These are phyloP conservation scores for Saccharomycopsis schoenii DNA, from an alignment of 805 yeast genomes.

Conservation along the genomic window DNA sequence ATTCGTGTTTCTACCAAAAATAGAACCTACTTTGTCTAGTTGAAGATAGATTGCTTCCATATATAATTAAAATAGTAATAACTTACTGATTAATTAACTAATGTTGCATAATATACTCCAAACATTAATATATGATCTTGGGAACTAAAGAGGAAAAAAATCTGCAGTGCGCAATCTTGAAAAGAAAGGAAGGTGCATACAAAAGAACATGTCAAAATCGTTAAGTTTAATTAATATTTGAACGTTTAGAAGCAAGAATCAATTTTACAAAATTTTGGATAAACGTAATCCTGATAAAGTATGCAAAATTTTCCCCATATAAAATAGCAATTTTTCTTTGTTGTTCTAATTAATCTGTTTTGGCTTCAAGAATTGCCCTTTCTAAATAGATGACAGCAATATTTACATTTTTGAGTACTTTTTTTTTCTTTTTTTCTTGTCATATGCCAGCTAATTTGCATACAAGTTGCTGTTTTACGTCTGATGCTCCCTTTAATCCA, in stretches of 20 bases:
- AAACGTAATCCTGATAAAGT: background rate
- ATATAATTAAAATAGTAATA: too few species aligned
- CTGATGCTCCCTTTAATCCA: background rate
- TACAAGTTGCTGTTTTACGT: background rate
- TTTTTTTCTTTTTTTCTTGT: background rate
- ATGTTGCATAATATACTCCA: background rate
- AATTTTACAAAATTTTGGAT: too few species aligned
- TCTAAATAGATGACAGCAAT: background rate
- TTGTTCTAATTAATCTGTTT: background rate
- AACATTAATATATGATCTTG: background rate
- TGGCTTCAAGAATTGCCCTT: background rate
- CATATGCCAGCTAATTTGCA: background rate
- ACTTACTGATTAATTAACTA: background rate
- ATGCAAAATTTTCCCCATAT: background rate
- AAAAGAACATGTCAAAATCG: background rate
- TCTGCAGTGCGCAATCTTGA: background rate
- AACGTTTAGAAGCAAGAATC: background rate
- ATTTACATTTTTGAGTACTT: background rate
- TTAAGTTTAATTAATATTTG: background rate
- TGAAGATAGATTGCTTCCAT: too few species aligned
- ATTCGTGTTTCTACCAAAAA: background rate
- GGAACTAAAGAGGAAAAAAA: background rate
- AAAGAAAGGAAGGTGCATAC: background rate
- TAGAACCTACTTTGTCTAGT: background rate
- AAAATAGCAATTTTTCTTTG: background rate